Base-by-base conservation (phyloP, 176 grass and related monocot genomes). In the Bonia amplexicaulis region DNA sequence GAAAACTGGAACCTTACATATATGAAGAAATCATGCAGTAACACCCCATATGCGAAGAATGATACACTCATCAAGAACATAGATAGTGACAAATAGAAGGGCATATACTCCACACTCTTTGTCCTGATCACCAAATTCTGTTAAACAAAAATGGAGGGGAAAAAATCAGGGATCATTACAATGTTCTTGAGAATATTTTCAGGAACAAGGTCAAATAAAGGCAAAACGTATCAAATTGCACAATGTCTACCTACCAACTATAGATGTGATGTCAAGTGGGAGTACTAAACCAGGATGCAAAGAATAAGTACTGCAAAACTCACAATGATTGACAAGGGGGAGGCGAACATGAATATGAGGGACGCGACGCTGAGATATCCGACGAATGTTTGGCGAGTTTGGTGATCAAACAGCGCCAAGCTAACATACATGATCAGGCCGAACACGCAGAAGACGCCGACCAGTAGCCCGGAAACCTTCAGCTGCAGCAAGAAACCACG, bases 21-120 rank as follows among this genome's bases (percentile, higher is more conserved):
- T 73, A 99, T 89, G 84, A 99, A 99, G 87, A 96, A 92, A 87
- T 99, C 96, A 69, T 86, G 78, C 61, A 99, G 79, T 2, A 99
- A 47, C 84, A 80, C 47, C 59, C 96, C 96, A 5, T 99, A 99
- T 7, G 79, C 48, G 72, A 99, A 92, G 88, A 99, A 99, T 0
- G 96, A 99, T 15, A 86, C 16, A 7, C 96, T 99, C 96, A 96
- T 99, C 47, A 96, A 85, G 88, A 95, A 96, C 76, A 92, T 99
- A 8, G 96, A 92, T 14, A 99, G 62, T 6, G 96, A 99, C 65
- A 99, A 44, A 67, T 96, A 99, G 78, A 99, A 96, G 19, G 96
- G 96, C 96, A 99, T 99, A 86, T 91, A 99, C 65, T 99, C 93
- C 40, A 99, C 96, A 6, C 96, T 99, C 73, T 71, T 96, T 0